These are phyloP conservation scores for Phaeotremella skinneri DNA, from an alignment of 768 basidiomycete genomes.

Conservation along the genomic window DNA sequence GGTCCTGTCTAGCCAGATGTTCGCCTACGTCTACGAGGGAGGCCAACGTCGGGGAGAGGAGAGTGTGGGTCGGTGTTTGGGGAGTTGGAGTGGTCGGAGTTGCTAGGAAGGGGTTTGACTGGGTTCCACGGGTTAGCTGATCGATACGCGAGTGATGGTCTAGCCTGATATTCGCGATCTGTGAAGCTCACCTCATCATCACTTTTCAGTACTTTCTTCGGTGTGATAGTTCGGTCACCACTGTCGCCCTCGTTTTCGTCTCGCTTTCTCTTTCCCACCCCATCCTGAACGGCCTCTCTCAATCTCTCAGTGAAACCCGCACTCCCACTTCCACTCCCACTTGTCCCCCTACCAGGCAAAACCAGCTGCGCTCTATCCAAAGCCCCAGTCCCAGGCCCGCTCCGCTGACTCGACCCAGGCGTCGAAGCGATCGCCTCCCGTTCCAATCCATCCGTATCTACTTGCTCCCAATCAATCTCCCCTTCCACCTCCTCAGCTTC, in stretches of 20 bases:
- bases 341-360: slow-evolving; percentile 2
- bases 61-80: slow-evolving; percentile 20
- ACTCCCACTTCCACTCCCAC: background rate
- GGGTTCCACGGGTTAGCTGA: too few relatives aligned
- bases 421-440: slow-evolving; percentile 36
- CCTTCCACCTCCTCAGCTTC: slow-evolving; percentile 10
- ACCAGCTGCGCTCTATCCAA: background rate
- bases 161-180: background rate
- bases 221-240: slow-evolving; percentile 10
- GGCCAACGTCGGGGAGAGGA: slow-evolving; percentile 23
- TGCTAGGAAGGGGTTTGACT: slow-evolving; percentile 30
- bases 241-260: slow-evolving; percentile 19
- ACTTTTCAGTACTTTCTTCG: slow-evolving; percentile 14
- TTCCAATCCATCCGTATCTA: slow-evolving; percentile 40
- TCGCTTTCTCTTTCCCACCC: slow-evolving; percentile 23
- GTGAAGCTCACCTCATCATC: background rate
- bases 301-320: slow-evolving; percentile 17
- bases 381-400: slow-evolving; percentile 4
- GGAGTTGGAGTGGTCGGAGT: slow-evolving; percentile 5
- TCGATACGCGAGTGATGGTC: too few relatives aligned
- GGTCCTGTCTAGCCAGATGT: slow-evolving; percentile 37
- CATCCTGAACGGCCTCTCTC: slow-evolving; percentile 19
- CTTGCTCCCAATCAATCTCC: slow-evolving; percentile 31
- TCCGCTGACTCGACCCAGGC: slow-evolving; percentile 29
- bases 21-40: slow-evolving; percentile 30